Conservation (phyloP, 2,329 filamentous ascomycete species). For the Penicillium frequentans region DNA sequence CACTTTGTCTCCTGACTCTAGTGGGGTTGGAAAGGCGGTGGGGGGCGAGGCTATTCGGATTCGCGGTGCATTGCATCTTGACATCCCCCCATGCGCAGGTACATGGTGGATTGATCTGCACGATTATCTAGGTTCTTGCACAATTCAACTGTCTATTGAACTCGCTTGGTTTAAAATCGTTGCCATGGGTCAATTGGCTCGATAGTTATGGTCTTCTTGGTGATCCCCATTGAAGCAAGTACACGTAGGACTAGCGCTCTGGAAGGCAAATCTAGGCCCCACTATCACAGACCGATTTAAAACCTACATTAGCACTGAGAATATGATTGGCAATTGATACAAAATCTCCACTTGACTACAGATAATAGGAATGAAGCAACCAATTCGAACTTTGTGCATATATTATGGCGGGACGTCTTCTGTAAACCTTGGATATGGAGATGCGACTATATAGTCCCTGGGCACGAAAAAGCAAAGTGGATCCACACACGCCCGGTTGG, state of each 20-base stretch:
- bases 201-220: neutral
- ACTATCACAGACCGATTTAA: neutral
- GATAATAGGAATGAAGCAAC: neutral
- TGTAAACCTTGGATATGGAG: too few species aligned
- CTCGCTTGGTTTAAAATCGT: neutral
- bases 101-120: neutral
- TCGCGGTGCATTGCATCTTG: neutral
- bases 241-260: neutral
- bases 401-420: too few species aligned
- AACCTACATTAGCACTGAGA: neutral
- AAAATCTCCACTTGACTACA: neutral
- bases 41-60: slow-evolving; percentile 30
- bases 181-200: neutral
- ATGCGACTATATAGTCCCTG: too few species aligned
- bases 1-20: slow-evolving; percentile 22
- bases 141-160: neutral
- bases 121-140: neutral
- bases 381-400: neutral
- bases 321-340: neutral
- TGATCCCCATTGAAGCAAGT: neutral
- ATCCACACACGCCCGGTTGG: too few species aligned
- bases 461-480: too few species aligned
- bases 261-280: slow-evolving; percentile 7
- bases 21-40: slow-evolving; percentile 35
- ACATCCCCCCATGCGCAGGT: neutral